Percentiles rank a stretch among this genome's conserved stretches.
Evolutionary conservation across 2,329 filamentous ascomycete species (phyloP).

Genomic region (Plectosphaerella sp.): DNA sequence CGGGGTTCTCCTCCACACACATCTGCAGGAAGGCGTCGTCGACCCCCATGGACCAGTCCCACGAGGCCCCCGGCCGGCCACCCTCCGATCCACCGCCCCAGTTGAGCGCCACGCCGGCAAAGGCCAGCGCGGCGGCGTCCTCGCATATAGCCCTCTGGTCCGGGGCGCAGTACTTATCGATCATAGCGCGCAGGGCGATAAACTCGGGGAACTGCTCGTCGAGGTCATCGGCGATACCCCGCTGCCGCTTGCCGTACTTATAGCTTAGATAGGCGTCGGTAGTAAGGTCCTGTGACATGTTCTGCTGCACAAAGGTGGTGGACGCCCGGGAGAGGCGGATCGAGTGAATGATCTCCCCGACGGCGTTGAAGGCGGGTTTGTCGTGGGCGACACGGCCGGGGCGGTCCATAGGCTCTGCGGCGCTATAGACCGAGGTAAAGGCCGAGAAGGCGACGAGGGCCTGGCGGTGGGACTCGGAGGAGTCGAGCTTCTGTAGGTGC

Average conservation of each 20-base stretch:
- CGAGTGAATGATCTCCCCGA: not conserved
- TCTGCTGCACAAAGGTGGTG: not conserved
- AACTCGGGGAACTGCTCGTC: not conserved
- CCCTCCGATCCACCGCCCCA: not conserved
- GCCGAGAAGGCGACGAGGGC: not conserved
- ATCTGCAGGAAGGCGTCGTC: constrained; percentile 12
- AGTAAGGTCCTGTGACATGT: not conserved
- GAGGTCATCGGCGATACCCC: not conserved
- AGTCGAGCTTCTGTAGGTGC: not conserved
- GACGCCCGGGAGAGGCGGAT: not conserved
- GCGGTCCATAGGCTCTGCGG: not conserved
- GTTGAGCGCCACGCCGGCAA: not conserved
- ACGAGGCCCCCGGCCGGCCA: not conserved
- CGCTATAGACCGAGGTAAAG: not conserved
- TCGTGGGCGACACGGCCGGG: not conserved
- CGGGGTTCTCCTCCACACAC: constrained; percentile 7
- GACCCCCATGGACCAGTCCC: constrained; percentile 10
- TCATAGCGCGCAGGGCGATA: not conserved
- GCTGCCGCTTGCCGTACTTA: not conserved
- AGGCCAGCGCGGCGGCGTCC: not conserved
- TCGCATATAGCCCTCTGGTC: not conserved
- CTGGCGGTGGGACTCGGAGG: not conserved
- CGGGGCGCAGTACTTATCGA: not conserved
- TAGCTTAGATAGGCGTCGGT: not conserved
- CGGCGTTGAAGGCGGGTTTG: not conserved